A percentile compares a stretch with the other conserved stretches of the same genome.
Evolutionary conservation across 169 alveolate species (phyloP).

Genomic region (Plasmodium inui): DNA sequence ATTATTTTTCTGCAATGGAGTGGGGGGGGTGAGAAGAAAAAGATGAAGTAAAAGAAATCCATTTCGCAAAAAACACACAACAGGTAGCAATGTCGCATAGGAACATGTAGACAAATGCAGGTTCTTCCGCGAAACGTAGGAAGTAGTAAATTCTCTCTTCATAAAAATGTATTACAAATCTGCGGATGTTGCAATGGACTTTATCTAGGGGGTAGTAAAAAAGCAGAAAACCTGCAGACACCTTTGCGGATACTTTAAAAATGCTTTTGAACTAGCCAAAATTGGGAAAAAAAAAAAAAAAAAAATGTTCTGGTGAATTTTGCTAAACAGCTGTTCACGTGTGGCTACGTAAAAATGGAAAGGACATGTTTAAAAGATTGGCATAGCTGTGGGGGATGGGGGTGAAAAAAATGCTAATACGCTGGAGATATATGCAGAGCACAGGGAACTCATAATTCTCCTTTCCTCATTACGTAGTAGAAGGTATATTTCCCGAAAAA

Average conservation of each 20-base stretch:
- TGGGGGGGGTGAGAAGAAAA: not conserved
- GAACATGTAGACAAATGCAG: not conserved
- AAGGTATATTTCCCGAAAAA: constrained; percentile 47
- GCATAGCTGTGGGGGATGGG: not conserved
- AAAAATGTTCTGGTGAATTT: constrained; percentile 10
- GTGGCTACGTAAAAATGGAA: not conserved
- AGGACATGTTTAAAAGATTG: not conserved
- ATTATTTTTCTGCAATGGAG: constrained; percentile 39
- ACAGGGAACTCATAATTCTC: not conserved
- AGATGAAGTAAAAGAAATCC: not conserved
- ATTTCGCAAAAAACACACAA: not conserved
- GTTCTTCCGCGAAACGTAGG: not conserved
- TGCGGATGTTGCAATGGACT: constrained; percentile 75
- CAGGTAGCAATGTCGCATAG: not conserved
- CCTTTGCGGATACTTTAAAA: constrained; percentile 60
- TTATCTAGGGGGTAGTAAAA: constrained; percentile 75
- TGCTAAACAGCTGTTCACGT: not conserved
- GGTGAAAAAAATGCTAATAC: not conserved
- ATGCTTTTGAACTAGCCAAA: constrained; percentile 44
- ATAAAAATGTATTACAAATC: constrained; percentile 49
- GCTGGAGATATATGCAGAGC: not conserved
- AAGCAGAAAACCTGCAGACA: constrained; percentile 72
- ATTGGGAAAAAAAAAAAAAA: constrained; percentile 24
- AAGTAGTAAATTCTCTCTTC: not conserved
- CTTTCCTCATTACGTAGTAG: constrained; percentile 49